These are phyloP conservation scores for Rhizophagus clarus DNA, from an alignment of 192 early-diverging fungal species.

Conservation along the genomic window DNA sequence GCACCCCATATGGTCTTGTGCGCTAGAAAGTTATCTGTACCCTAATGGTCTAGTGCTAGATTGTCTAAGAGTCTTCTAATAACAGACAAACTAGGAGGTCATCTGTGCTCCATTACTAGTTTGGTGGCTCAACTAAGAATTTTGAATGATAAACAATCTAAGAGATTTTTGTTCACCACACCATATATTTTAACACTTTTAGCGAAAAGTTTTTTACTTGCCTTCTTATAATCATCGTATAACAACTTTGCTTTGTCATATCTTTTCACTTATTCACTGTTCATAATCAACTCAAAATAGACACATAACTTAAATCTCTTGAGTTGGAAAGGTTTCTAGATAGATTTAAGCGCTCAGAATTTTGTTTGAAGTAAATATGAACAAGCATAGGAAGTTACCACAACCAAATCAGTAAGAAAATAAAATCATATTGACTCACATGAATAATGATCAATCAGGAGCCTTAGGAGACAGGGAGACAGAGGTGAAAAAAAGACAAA, in stretches of 20 bases:
- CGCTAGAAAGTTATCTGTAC: neutral
- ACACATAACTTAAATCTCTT: neutral
- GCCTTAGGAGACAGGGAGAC: too few relatives aligned
- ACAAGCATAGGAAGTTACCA: too few relatives aligned
- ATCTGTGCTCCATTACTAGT: slow-evolving; percentile 27
- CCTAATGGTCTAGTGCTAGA: slow-evolving; percentile 5
- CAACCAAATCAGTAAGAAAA: too few relatives aligned
- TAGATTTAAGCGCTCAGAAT: neutral
- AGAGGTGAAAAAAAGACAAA: too few relatives aligned
- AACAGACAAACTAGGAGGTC: slow-evolving; percentile 28
- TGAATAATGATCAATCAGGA: too few relatives aligned
- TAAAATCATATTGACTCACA: too few relatives aligned
- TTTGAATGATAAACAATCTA: slow-evolving; percentile 33
- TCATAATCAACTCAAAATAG: neutral
- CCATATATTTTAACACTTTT: slow-evolving; percentile 13
- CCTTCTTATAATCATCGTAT: slow-evolving; percentile 6
- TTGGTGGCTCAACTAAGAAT: slow-evolving; percentile 32
- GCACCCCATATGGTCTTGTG: too few relatives aligned
- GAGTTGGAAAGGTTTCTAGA: neutral
- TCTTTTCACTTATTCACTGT: neutral
- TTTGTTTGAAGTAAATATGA: neutral
- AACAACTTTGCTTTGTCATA: slow-evolving; percentile 4
- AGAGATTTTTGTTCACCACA: slow-evolving; percentile 12
- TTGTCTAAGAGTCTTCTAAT: slow-evolving; percentile 7
- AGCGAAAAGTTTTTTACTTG: neutral